Evolutionary conservation across 257 asterid species (phyloP).

Genomic region (Ballota nigra): DNA sequence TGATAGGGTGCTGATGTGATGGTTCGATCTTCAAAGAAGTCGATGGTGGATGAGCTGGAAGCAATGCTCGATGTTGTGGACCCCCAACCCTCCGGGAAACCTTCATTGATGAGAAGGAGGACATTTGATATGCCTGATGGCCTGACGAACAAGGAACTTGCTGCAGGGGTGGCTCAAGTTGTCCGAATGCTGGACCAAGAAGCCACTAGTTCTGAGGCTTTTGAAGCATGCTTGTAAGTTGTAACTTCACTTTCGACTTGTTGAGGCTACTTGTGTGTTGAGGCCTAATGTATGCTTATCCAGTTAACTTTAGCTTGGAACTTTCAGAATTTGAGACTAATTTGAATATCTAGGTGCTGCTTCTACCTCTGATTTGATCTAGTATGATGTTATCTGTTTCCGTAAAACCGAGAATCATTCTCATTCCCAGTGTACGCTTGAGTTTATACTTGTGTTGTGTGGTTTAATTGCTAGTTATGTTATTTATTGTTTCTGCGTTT

Average conservation of each 20-base stretch:
- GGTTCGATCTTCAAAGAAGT: conserved; percentile 71
- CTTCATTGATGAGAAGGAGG: conserved; percentile 62
- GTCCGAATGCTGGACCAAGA: conserved; percentile 79
- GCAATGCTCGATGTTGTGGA: conserved; percentile 95
- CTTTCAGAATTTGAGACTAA: neutral
- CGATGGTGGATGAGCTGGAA: conserved; percentile 86
- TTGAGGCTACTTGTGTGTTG: neutral
- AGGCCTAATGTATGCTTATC: conserved; percentile 15
- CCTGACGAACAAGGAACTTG: conserved; percentile 62
- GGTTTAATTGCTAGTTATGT: neutral
- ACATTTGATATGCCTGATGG: conserved; percentile 90
- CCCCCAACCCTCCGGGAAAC: conserved; percentile 69
- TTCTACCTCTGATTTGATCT: no score
- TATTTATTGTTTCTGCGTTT: neutral
- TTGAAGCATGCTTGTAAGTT: conserved; percentile 45
- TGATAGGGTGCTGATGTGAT: conserved; percentile 76
- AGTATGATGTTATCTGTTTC: neutral
- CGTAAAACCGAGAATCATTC: neutral
- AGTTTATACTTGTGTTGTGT: neutral
- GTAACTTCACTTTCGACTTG: conserved; percentile 7
- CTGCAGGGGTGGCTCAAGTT: conserved; percentile 91
- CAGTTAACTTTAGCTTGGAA: neutral
- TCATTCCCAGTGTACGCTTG: neutral
- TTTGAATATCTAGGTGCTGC: neutral
- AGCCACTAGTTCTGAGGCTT: conserved; percentile 43